Conservation (phyloP, 768 basidiomycete genomes). For the Serendipita sp. region DNA sequence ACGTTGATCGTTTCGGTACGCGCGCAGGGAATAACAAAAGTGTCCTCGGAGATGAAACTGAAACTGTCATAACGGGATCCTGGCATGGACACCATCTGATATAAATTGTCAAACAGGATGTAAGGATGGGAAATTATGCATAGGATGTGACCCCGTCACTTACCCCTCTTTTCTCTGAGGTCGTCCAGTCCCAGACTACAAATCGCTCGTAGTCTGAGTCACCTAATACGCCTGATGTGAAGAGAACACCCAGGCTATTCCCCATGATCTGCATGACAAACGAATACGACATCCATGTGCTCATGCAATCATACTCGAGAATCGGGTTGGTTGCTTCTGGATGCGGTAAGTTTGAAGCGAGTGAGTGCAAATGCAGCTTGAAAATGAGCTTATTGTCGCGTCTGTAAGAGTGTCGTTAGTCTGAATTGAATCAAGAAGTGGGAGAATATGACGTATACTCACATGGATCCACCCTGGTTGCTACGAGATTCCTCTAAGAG, state of each 20-base stretch:
- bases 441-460: not conserved
- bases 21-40: constrained; percentile 3
- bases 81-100: constrained; percentile 7
- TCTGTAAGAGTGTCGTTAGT: not conserved
- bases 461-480: not conserved
- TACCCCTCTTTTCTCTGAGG: not conserved
- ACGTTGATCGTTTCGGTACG: constrained; percentile 6
- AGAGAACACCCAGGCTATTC: not conserved
- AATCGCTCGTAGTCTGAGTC: constrained; percentile 3
- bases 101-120: too few relatives aligned
- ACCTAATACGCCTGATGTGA: not conserved
- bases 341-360: not conserved
- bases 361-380: not conserved
- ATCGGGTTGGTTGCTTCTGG: not conserved
- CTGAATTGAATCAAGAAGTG: not conserved
- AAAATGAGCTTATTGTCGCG: not conserved
- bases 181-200: constrained; percentile 5
- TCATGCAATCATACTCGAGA: not conserved
- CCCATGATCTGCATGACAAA: constrained; percentile 6
- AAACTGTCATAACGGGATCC: not conserved
- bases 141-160: not conserved
- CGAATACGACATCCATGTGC: not conserved
- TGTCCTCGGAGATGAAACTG: not conserved
- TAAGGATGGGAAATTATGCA: not conserved
- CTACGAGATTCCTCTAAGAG: not conserved